Evolutionary conservation across 257 asterid species (phyloP).

Genomic region (Nicotiana paniculata): DNA sequence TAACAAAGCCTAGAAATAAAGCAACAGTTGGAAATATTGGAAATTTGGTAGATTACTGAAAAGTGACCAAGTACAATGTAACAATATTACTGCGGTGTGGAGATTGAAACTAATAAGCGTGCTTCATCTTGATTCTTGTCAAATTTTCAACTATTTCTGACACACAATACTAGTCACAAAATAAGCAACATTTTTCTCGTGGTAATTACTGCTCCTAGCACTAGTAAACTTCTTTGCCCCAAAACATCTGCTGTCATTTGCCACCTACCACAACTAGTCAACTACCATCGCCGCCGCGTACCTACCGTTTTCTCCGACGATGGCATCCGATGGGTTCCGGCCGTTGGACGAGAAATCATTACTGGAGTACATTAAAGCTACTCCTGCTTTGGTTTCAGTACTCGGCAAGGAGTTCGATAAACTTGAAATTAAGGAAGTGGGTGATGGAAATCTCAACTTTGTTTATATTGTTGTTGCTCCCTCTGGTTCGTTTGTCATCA

Average conservation of each 20-base stretch:
- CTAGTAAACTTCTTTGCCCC: background rate
- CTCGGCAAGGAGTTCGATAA: constrained; percentile 57
- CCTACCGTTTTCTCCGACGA: background rate
- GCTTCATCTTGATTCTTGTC: background rate
- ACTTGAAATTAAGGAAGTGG: constrained; percentile 74
- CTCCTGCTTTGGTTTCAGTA: constrained; percentile 62
- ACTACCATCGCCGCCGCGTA: background rate
- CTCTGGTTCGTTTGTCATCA: constrained; percentile 70
- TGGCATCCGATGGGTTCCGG: constrained; percentile 59
- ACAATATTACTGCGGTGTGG: background rate
- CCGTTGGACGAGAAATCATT: constrained; percentile 65
- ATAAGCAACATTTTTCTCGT: background rate
- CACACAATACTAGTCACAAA: background rate
- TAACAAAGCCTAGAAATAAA: background rate
- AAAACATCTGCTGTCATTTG: background rate
- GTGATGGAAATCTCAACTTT: constrained; percentile 97
- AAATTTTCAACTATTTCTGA: background rate
- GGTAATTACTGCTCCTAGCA: background rate
- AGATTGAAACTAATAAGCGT: background rate
- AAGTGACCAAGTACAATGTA: constrained; percentile 14
- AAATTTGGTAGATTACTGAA: background rate
- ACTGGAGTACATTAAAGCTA: constrained; percentile 66
- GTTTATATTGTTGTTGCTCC: constrained; percentile 62
- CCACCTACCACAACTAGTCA: constrained; percentile 5
- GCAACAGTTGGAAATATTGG: background rate